Conservation (phyloP, 2,329 filamentous ascomycete species). For the Fusarium sp. region DNA sequence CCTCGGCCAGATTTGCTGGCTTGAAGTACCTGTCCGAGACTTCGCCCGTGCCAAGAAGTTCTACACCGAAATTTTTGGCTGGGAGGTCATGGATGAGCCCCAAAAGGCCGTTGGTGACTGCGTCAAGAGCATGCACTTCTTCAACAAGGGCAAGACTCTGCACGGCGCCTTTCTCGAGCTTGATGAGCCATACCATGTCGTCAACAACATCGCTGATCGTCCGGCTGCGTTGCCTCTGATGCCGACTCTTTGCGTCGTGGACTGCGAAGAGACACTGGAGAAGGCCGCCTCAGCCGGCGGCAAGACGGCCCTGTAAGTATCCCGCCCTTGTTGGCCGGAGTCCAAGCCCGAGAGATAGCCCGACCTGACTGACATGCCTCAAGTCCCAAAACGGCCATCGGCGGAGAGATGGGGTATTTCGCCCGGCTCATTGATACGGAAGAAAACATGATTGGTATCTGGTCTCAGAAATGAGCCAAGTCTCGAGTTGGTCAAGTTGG, state of each 20-base stretch:
- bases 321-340: not conserved
- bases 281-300: constrained; percentile 46
- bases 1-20: constrained; percentile 50
- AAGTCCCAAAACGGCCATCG: constrained; percentile 50
- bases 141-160: constrained; percentile 46
- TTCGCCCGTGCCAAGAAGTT: constrained; percentile 49
- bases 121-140: constrained; percentile 47
- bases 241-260: constrained; percentile 47
- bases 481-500: not conserved
- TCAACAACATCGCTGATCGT: constrained; percentile 41
- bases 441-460: constrained; percentile 50
- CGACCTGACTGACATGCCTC: not conserved
- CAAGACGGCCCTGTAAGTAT: constrained; percentile 48
- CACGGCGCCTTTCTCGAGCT: constrained; percentile 50
- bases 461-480: constrained; percentile 43
- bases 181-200: constrained; percentile 42
- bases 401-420: constrained; percentile 47
- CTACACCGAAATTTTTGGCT: constrained; percentile 49
- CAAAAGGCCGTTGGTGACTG: constrained; percentile 34
- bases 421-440: constrained; percentile 51
- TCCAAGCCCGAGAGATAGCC: constrained; percentile 3
- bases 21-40: constrained; percentile 51
- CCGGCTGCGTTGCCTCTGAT: constrained; percentile 44
- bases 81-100: constrained; percentile 43
- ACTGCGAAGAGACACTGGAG: constrained; percentile 46